Base-by-base conservation (phyloP, 2,329 filamentous ascomycete species). In the Xylariaceae sp. region DNA sequence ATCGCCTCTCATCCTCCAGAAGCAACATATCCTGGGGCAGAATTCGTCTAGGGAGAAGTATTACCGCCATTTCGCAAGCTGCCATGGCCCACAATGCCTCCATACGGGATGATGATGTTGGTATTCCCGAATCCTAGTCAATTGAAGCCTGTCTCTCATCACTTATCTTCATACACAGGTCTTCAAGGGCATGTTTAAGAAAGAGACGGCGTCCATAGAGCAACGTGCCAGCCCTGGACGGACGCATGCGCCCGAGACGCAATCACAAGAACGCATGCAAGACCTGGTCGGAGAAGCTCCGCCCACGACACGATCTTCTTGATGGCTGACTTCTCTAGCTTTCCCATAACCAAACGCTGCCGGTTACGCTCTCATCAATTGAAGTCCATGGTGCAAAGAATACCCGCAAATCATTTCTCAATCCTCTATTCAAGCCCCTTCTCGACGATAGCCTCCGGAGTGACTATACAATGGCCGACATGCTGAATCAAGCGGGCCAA, bases 281-380 rank as follows among this genome's bases (percentile, higher is more conserved):
- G 80, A 87, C 61, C 64, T 89, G 67, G 83, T 87, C 68, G 45
- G 71, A 37, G 35, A 19, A 37, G 19, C 39, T 39, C n/a, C 11
- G 22, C 36, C 17, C 16, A 18, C 19, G 19, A 26, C 40, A 37
- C 34, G 29, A 39, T 33, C 45, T 36, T 24, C 37, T 32, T 19
- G 44, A 19, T 37, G 28, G 16, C 39, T 47, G 26, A 46, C 34
- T 29, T 17, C 30, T 38, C 4, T 49, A 89, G 85, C 78, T 94
- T 57, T 78, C 81, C 52, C 79, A 86, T 65, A 95, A 97, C 64
- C 84, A 85, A 51, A 87, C 87, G 33, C 79, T 93, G 43, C 91
- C 93, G 31, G 87, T 93, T 55, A 88, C 89, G 12, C 84, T 98
- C 61, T 87, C 87, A 54, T 87, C 88, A 34, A 79, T 98, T 60